Percentiles rank a stretch among this genome's conserved stretches.
Conservation (phyloP, 176 grass and related monocot genomes). For the Thalia dealbata region DNA sequence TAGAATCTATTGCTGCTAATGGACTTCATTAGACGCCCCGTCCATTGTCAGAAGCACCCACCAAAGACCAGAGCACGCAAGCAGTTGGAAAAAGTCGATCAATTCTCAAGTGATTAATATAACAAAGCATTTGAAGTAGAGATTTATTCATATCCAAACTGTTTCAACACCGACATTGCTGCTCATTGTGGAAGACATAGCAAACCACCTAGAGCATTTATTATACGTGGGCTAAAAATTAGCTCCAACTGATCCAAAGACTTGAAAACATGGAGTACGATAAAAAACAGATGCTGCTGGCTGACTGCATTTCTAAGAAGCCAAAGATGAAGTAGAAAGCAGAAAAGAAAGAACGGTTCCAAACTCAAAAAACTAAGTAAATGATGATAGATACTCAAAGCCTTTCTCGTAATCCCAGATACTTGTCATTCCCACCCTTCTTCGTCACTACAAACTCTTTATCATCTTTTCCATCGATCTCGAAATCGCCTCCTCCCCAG, state of each 20-base stretch:
- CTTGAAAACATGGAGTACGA: conserved; percentile 1
- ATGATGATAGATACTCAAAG: neutral
- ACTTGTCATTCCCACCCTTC: conserved; percentile 14
- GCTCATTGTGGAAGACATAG: conserved; percentile 33
- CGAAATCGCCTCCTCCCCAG: conserved; percentile 16
- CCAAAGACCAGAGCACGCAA: no score
- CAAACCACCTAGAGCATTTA: conserved; percentile 33
- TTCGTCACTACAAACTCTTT: neutral
- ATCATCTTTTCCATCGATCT: conserved; percentile 5
- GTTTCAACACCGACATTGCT: neutral
- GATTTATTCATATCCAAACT: neutral
- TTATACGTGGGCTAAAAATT: neutral
- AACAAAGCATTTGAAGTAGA: conserved; percentile 4
- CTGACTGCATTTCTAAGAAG: neutral
- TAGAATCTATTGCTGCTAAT: neutral
- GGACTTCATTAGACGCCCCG: neutral
- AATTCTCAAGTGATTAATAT: neutral
- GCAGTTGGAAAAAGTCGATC: no score
- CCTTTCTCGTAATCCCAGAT: conserved; percentile 2
- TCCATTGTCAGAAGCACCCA: neutral
- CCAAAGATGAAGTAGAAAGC: neutral
- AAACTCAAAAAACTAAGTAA: neutral
- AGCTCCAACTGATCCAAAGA: neutral
- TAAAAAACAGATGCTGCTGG: neutral
- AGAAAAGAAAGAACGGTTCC: neutral